A percentile compares a stretch with the other conserved stretches of the same genome.
Conservation (phyloP, 768 basidiomycete genomes). For the Phlebiopsis flavidoalba region DNA sequence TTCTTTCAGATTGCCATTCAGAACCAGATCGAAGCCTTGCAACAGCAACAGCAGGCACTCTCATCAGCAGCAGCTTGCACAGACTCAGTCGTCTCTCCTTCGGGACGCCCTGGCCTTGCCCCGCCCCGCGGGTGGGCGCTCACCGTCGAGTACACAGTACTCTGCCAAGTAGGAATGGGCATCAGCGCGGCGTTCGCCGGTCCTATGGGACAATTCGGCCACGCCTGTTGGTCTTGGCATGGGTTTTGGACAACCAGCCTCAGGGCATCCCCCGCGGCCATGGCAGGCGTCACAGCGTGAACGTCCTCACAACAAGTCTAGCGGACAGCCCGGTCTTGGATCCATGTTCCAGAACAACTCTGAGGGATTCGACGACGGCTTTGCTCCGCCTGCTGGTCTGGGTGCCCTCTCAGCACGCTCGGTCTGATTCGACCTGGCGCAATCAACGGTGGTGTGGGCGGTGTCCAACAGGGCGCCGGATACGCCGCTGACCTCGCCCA, state of each 20-base stretch:
- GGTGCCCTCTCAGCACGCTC: conserved; percentile 48
- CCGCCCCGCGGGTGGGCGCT: conserved; percentile 56
- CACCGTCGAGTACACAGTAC: conserved; percentile 34
- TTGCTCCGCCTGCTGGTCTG: conserved; percentile 50
- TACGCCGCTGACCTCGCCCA: conserved; percentile 87
- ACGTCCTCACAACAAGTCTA: conserved; percentile 79
- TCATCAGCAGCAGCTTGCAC: conserved; percentile 89
- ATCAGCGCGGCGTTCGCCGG: conserved; percentile 35
- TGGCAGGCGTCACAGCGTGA: conserved; percentile 86
- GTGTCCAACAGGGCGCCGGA: conserved; percentile 47
- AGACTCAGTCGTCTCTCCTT: conserved; percentile 77
- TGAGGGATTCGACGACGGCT: conserved; percentile 80
- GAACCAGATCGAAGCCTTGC: conserved; percentile 84
- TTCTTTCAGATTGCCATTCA: conserved; percentile 72
- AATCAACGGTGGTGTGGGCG: conserved; percentile 80
- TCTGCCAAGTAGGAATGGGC: conserved; percentile 44
- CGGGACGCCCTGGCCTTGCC: conserved; percentile 62
- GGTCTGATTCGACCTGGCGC: conserved; percentile 83
- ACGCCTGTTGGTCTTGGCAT: conserved; percentile 42
- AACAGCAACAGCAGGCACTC: conserved; percentile 86
- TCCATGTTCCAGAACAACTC: conserved; percentile 46
- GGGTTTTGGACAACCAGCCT: conserved; percentile 57
- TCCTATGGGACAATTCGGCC: conserved; percentile 64
- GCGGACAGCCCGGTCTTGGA: conserved; percentile 40
- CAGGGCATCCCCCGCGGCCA: conserved; percentile 75